Evolutionary conservation across 108 stramenopile genomes (phyloP).

Genomic region (Skeletonema menzelii): DNA sequence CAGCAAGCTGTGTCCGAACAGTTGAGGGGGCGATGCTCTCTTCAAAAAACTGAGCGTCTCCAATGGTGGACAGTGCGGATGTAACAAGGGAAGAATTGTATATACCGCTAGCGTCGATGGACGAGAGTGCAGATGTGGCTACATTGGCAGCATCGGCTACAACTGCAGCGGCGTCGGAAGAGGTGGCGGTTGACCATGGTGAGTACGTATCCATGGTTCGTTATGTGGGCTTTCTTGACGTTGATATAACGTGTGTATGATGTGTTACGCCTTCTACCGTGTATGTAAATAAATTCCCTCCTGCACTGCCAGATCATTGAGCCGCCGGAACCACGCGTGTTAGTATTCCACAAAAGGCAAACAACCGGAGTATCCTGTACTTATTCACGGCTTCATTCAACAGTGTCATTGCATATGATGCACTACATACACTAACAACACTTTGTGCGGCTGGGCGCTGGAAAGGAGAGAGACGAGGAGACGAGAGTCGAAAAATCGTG

Average conservation of each 20-base stretch:
- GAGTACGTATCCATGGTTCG: not conserved
- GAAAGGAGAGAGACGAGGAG: no score
- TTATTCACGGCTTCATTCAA: no score
- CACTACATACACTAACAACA: no score
- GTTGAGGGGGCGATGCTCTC: constrained; percentile 93
- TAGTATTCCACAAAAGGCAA: no score
- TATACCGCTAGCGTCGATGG: constrained; percentile 28
- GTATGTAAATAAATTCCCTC: no score
- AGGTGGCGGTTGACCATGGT: not conserved
- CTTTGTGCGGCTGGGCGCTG: no score
- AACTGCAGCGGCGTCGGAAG: constrained; percentile 15
- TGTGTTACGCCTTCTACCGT: no score
- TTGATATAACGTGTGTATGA: not conserved
- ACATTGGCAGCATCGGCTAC: constrained; percentile 17
- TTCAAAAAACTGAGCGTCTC: constrained; percentile 97
- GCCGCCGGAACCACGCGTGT: no score
- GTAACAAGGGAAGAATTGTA: constrained; percentile 59
- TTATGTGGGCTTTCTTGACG: not conserved
- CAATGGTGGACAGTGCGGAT: constrained; percentile 71
- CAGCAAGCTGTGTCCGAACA: constrained; percentile 70
- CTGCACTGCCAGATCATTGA: no score
- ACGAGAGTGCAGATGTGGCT: constrained; percentile 25
- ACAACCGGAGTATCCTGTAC: no score
- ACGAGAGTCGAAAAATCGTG: no score
- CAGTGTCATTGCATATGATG: no score